Percentiles rank a stretch among this genome's conserved stretches.
Conservation (phyloP, 202 grass and related monocot genomes). For the Tripidium arundinaceum region DNA sequence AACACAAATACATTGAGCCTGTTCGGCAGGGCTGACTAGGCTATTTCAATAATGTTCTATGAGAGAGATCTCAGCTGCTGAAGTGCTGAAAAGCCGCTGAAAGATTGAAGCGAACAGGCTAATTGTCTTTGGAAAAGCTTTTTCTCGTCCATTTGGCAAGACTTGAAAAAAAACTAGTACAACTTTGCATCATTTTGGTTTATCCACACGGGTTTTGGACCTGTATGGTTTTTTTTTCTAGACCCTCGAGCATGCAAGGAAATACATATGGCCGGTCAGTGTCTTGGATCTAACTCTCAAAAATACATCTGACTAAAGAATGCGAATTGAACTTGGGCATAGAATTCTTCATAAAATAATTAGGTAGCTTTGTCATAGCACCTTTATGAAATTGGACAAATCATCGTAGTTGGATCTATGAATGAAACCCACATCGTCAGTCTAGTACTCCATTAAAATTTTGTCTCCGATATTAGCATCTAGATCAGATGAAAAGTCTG, state of each 20-base stretch:
- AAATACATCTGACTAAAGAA: too few species aligned
- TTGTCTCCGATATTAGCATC: background rate
- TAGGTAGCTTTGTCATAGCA: too few species aligned
- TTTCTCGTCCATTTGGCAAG: background rate
- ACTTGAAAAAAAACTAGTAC: background rate
- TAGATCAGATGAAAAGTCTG: background rate
- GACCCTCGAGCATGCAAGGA: background rate
- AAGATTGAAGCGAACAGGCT: too few species aligned
- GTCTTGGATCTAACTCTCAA: too few species aligned
- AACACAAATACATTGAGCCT: too few species aligned
- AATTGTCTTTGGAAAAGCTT: background rate
- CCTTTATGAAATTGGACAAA: background rate
- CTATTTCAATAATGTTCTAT: too few species aligned
- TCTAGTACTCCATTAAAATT: background rate
- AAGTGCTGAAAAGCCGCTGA: too few species aligned
- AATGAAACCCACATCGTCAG: background rate
- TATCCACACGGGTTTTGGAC: background rate
- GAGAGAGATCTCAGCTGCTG: too few species aligned
- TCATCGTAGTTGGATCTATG: background rate
- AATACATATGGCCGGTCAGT: background rate
- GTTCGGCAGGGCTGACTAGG: too few species aligned
- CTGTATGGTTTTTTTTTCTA: background rate
- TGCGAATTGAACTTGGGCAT: too few species aligned
- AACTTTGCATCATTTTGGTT: background rate
- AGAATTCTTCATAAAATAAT: too few species aligned